Base-by-base conservation (phyloP, 2,329 filamentous ascomycete species). In the Arthrinium puccinioides region DNA sequence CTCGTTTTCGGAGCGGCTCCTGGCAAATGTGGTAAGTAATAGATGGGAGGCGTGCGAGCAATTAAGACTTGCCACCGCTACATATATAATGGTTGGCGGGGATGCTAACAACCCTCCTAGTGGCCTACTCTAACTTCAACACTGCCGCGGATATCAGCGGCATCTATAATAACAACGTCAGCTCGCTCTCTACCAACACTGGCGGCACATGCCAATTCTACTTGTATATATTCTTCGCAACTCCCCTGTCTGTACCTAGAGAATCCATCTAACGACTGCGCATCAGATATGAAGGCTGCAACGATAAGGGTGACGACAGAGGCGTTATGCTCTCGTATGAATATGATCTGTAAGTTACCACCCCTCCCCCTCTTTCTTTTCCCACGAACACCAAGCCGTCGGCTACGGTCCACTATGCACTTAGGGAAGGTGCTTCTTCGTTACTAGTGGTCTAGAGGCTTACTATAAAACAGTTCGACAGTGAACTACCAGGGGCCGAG, bases 111-210 rank as follows among this genome's bases (percentile, higher is more conserved):
- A 7, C n/a, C 19, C 9, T 26, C 21, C 14, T n/a, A 34, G 32
- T 34, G 4, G 23, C 32, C 9, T 34, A 23, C 32, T 24, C 8
- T 11, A 21, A 34, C 21, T 34, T 34, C 9, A 13, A 34, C 21
- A n/a, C n/a, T n/a, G n/a, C n/a, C n/a, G 25, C 32, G n/a, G 15
- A 15, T n/a, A 25, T 34, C 32, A 34, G 32, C 32, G n/a, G 25
- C 5, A 11, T 10, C 3, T 34, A 26, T 6, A 16, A 34, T 6
- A 21, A 34, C 32, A 25, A 34, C 9, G 9, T 34, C 9, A 15
- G 23, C 32, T 34, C 32, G 9, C 11, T 34, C 5, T 34, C 32
- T 21, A 34, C 32, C 9, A 34, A 34, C 32, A 34, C 32, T 11
- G 32, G 32, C n/a, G 32, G 32, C 6, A 25, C 4, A n/a, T 34